Base-by-base conservation (phyloP, 768 basidiomycete genomes). In the Termitomyces sp. region DNA sequence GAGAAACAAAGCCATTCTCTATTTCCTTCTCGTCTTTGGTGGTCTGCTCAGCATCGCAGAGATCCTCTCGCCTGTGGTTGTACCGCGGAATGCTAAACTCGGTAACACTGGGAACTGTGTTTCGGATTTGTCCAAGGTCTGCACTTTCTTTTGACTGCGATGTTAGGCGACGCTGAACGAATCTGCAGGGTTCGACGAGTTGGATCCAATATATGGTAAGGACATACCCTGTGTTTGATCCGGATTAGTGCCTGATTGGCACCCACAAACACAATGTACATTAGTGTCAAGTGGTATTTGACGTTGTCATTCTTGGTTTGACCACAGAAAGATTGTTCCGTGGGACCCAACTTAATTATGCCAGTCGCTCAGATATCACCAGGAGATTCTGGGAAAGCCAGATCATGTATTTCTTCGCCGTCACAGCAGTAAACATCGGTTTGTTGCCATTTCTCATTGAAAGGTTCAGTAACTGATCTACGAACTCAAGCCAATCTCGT, bases 321-420 rank as follows among this genome's bases (percentile, higher is more conserved):
- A 63, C 62, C n/a, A 31, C 51, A 23, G 53, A 63, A 39, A 51
- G 59, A 33, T 42, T 63, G 11, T 63, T 63, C 53, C 59, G 59
- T 18, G 59, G 59, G 12, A 52, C 56, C 18, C 52, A 60, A 43
- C 53, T 54, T 45, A 56, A 54, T 31, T 31, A 60, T 41, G 41
- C 58, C 18, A 58, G 32, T 23, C 57, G 59, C 45, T 63, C 62
- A 6, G 56, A 60, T 22, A 60, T 63, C 31, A 63, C 62, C 13
- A 60, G 47, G 53, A 60, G 38, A 12, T 60, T 63, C 27, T 63
- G 62, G 62, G 59, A 63, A 35, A 63, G 59, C 29, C 62, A 63
- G 42, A 36, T 63, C 52, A 60, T 60, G 59, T 63, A 63, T 38
- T 63, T 63, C 36, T 18, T 60, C 22, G 59, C 62, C 7, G 62